Evolutionary conservation across 225 moss, liverwort and hornwort species (phyloP).

Genomic region (Lunularia cruciata): DNA sequence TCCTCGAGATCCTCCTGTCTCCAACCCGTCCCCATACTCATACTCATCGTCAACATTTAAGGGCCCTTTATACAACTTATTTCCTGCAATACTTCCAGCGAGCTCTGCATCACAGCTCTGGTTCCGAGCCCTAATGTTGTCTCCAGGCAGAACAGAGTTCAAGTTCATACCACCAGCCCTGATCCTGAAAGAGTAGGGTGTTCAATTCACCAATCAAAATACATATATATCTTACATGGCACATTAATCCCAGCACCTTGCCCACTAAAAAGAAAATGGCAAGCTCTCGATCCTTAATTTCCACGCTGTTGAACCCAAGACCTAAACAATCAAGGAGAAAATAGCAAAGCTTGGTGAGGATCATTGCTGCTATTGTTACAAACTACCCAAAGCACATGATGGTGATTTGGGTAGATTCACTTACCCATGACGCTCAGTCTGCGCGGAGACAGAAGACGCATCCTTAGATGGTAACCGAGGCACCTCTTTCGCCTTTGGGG

Average conservation of each 20-base stretch:
- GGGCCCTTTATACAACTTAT: slow-evolving; percentile 65
- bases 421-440: slow-evolving; percentile 14
- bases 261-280: no score
- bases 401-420: no score
- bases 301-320: no score
- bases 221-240: no score
- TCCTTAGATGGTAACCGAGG: background rate
- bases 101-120: slow-evolving; percentile 67
- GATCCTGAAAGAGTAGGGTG: slow-evolving; percentile 22
- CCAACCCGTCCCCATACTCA: slow-evolving; percentile 42
- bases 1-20: slow-evolving; percentile 39
- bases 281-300: no score
- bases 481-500: slow-evolving; percentile 6
- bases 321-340: no score
- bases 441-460: background rate
- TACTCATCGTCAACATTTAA: slow-evolving; percentile 66
- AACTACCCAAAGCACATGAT: no score
- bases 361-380: no score
- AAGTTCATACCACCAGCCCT: slow-evolving; percentile 6
- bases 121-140: slow-evolving; percentile 37
- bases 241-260: no score
- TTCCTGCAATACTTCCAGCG: slow-evolving; percentile 73
- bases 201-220: background rate
- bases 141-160: slow-evolving; percentile 19
- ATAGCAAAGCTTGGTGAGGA: no score